Conservation (phyloP, 208 protist species). For the Trypanosoma congolense region DNA sequence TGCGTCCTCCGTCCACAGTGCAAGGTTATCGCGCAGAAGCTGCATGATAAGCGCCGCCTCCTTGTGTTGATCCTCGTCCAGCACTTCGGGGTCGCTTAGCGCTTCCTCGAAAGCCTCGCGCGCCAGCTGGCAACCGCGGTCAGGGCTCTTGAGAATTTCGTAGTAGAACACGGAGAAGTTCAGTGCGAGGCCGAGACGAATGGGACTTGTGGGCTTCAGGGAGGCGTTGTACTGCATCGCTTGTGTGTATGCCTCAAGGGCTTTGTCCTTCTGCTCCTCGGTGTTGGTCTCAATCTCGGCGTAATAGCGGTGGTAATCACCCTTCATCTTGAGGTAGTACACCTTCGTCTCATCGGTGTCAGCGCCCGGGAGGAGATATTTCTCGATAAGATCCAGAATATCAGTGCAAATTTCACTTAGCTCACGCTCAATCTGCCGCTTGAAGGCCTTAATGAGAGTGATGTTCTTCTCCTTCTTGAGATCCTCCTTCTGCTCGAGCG, state of each 20-base stretch:
- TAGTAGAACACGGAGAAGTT: constrained; percentile 99
- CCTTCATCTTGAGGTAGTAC: constrained; percentile 96
- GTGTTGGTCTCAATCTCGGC: constrained; percentile 88
- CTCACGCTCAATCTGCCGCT: constrained; percentile 96
- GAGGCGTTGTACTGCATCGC: constrained; percentile 75
- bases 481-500: constrained; percentile 96
- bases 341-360: constrained; percentile 82
- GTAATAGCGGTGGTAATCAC: constrained; percentile 97
- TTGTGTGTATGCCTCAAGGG: constrained; percentile 88
- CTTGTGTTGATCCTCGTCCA: constrained; percentile 98
- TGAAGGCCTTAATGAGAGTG: constrained; percentile 93
- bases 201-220: constrained; percentile 93
- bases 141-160: constrained; percentile 97
- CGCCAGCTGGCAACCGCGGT: constrained; percentile 95
- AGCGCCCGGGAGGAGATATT: constrained; percentile 92
- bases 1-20: constrained; percentile 96
- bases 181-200: constrained; percentile 98
- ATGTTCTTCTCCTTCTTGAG: constrained; percentile 86
- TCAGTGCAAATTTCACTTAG: constrained; percentile 96
- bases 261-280: constrained; percentile 85
- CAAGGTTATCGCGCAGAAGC: constrained; percentile 98
- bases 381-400: constrained; percentile 94
- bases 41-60: constrained; percentile 99
- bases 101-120: constrained; percentile 97
- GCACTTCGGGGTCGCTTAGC: constrained; percentile 94